Base-by-base conservation (phyloP, 1,284 basidiomycete genomes). In the Tilletia caries region DNA sequence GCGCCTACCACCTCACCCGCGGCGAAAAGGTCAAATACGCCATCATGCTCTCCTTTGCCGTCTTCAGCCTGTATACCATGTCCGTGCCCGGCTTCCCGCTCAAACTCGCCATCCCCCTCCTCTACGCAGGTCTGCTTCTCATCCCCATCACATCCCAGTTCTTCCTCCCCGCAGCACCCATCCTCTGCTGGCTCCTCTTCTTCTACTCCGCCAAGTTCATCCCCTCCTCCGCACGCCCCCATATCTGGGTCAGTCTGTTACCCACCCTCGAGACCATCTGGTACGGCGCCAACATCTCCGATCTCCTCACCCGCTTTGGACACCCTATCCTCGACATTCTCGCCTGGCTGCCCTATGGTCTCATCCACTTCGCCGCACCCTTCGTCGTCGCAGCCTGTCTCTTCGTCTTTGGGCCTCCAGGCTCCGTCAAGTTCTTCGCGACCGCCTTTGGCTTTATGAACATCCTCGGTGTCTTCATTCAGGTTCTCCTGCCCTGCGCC, bases 231-330 rank as follows among this genome's bases (percentile, higher is more conserved):
- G 89, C 88, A 80, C 87, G 94, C 1, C 95, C 95, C 0, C 86
- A 87, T 25, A 92, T 97, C 67, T 95, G 92, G 77, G 95, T 98
- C 68, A 91, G 92, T 12, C 88, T 98, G 32, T 89, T 98, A 2
- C 95, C 95, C 0, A 95, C 95, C 0, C 88, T 98, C 68, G 95
- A 98, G 83, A 90, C 91, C 10, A 92, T 96, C 37, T 87, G 96
- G 34, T 98, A 96, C 83, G 95, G 95, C 12, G 95, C 93, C 66
- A 98, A 97, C 85, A 95, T 98, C 73, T 94, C 92, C 43, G 94
- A 97, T 84, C 91, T 98, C 80, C 89, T 98, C 72, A 98, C 95
- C 2, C 88, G 93, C 23, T 93, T 90, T 84, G 97, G 95, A 2
- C 92, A 96, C 79, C 92, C 94, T 2, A 77, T 93, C 29, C 88